Percentiles rank a stretch among this genome's conserved stretches.
Conservation (phyloP, 352 stramenopile species). For the Pythium aquatile region DNA sequence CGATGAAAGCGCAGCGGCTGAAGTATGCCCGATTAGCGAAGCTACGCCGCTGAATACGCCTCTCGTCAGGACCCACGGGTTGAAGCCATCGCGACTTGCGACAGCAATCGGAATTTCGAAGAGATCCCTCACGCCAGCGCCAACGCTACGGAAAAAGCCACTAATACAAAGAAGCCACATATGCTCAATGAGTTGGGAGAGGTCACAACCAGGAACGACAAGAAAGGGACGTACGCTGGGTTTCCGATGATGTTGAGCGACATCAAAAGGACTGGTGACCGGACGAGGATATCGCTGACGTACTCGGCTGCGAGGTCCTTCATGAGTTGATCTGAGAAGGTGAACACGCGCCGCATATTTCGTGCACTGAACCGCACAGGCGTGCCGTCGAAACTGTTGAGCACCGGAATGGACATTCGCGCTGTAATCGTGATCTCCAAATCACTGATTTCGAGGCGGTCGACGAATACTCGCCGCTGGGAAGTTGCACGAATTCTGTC, state of each 20-base stretch:
- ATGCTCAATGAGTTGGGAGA: not conserved
- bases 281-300: slow-evolving; percentile 75
- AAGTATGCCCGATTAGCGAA: slow-evolving; percentile 76
- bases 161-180: slow-evolving; percentile 27
- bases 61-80: slow-evolving; percentile 72
- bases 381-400: slow-evolving; percentile 83
- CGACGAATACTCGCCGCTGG: slow-evolving; percentile 64
- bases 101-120: slow-evolving; percentile 72
- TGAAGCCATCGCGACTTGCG: slow-evolving; percentile 70
- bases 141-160: slow-evolving; percentile 73
- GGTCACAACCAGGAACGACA: not conserved
- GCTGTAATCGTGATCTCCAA: slow-evolving; percentile 72
- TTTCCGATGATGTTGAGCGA: slow-evolving; percentile 87
- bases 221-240: slow-evolving; percentile 57
- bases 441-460: slow-evolving; percentile 51
- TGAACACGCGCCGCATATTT: slow-evolving; percentile 67
- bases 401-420: slow-evolving; percentile 67
- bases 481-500: slow-evolving; percentile 31
- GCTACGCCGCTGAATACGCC: slow-evolving; percentile 60
- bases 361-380: slow-evolving; percentile 56
- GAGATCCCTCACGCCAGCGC: slow-evolving; percentile 66
- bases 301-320: slow-evolving; percentile 86
- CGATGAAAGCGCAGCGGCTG: slow-evolving; percentile 63
- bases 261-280: slow-evolving; percentile 76
- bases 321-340: slow-evolving; percentile 68